A percentile compares a stretch with the other conserved stretches of the same genome.
Evolutionary conservation across 495 filamentous ascomycete species (phyloP).

Genomic region (Bathelium albidoporum): DNA sequence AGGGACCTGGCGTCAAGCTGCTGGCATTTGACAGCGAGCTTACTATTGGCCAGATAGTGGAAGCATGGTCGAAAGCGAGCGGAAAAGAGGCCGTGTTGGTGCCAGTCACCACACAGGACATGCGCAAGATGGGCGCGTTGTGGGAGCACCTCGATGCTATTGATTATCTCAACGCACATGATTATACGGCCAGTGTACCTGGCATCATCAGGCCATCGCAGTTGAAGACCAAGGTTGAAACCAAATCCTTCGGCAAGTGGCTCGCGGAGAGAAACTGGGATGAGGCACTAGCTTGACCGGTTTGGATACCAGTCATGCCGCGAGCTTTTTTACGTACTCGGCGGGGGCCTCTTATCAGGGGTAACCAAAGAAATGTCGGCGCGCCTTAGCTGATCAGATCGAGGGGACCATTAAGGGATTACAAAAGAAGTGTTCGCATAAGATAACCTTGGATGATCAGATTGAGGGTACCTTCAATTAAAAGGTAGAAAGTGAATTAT

Average conservation of each 20-base stretch:
- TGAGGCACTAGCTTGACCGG: not conserved
- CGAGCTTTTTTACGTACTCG: too few relatives aligned
- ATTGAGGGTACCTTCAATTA: too few relatives aligned
- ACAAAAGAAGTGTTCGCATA: too few relatives aligned
- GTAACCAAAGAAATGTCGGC: too few relatives aligned
- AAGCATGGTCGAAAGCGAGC: slow-evolving; percentile 28
- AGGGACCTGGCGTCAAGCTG: slow-evolving; percentile 30
- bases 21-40: slow-evolving; percentile 36
- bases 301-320: not conserved
- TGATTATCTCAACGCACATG: slow-evolving; percentile 31
- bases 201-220: slow-evolving; percentile 29
- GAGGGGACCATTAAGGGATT: too few relatives aligned
- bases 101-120: slow-evolving; percentile 24
- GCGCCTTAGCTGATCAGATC: too few relatives aligned
- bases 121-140: slow-evolving; percentile 30
- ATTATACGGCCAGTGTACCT: slow-evolving; percentile 33
- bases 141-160: slow-evolving; percentile 32
- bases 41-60: slow-evolving; percentile 24
- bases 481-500: too few relatives aligned
- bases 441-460: too few relatives aligned
- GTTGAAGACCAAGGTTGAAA: slow-evolving; percentile 25
- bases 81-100: slow-evolving; percentile 26
- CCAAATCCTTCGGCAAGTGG: slow-evolving; percentile 30
- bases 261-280: slow-evolving; percentile 14
- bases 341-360: too few relatives aligned